Percentiles rank a stretch among this genome's conserved stretches.
Evolutionary conservation across 2,329 filamentous ascomycete genomes (phyloP).

Genomic region (Furcasterigmium furcatum): DNA sequence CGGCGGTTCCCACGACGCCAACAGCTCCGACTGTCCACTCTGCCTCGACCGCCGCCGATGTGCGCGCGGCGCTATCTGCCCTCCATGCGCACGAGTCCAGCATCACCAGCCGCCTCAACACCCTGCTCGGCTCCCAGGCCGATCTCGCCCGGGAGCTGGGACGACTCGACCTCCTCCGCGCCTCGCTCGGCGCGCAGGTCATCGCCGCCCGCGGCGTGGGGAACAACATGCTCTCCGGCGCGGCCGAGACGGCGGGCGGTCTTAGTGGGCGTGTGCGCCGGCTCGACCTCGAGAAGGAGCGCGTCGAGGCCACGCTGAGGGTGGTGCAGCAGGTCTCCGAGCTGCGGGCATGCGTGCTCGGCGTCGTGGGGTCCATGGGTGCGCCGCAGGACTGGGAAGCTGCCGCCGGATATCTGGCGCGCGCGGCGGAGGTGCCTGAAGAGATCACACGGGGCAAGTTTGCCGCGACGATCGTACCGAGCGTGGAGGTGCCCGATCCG

Average conservation of each 20-base stretch:
- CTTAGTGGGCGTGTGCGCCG: constrained; percentile 84
- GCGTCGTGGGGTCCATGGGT: constrained; percentile 93
- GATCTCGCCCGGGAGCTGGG: constrained; percentile 84
- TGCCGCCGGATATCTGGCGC: constrained; percentile 82
- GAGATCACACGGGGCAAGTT: constrained; percentile 81
- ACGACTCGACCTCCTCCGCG: constrained; percentile 84
- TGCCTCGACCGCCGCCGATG: constrained; percentile 72
- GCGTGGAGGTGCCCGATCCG: constrained; percentile 89
- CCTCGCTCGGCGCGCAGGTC: constrained; percentile 82
- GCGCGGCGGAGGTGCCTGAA: constrained; percentile 77
- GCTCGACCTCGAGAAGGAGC: constrained; percentile 85
- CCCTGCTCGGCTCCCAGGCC: constrained; percentile 76
- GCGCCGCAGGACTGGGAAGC: constrained; percentile 98
- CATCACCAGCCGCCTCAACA: constrained; percentile 72
- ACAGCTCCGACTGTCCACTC: constrained; percentile 51
- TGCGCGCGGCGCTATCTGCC: constrained; percentile 71
- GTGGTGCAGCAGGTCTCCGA: constrained; percentile 97
- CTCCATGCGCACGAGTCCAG: constrained; percentile 74
- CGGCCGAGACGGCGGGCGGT: constrained; percentile 79
- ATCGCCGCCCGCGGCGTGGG: constrained; percentile 79
- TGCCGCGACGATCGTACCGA: constrained; percentile 89
- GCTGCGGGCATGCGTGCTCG: constrained; percentile 93
- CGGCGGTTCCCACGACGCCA: constrained; percentile 3
- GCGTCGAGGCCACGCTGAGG: constrained; percentile 84
- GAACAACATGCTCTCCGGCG: constrained; percentile 85